These are phyloP conservation scores for Cytospora piceae DNA, from an alignment of 2,329 filamentous ascomycete species.

Conservation along the genomic window DNA sequence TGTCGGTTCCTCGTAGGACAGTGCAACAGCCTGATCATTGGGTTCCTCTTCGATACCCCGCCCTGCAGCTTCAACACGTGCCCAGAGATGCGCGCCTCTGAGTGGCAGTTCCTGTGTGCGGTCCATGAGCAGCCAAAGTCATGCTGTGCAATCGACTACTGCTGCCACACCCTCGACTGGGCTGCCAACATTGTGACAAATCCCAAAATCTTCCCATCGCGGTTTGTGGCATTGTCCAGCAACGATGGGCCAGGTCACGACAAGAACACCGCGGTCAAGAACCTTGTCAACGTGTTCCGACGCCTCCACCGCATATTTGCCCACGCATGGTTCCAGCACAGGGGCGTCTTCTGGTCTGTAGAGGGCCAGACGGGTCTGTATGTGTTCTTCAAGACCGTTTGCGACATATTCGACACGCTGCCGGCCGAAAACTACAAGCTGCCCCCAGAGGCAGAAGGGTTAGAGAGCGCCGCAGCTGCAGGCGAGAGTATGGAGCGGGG, in stretches of 20 bases:
- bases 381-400: constrained; percentile 95
- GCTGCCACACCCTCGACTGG: constrained; percentile 98
- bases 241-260: constrained; percentile 65
- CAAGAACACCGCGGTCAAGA: constrained; percentile 70
- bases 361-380: constrained; percentile 92
- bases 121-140: constrained; percentile 96
- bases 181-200: constrained; percentile 93
- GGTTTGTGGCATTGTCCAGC: constrained; percentile 64
- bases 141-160: constrained; percentile 98
- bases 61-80: constrained; percentile 89
- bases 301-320: constrained; percentile 96
- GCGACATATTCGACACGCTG: constrained; percentile 86
- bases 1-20: constrained; percentile 95
- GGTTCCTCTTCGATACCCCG: constrained; percentile 88
- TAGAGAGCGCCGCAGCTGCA: constrained; percentile 51
- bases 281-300: constrained; percentile 92
- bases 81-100: constrained; percentile 96
- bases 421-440: constrained; percentile 96
- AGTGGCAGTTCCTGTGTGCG: constrained; percentile 99
- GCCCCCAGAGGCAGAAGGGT: constrained; percentile 86
- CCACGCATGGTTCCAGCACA: constrained; percentile 98
- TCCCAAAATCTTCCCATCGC: constrained; percentile 91
- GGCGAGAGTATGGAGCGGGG: constrained; percentile 28
- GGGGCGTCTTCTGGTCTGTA: constrained; percentile 92
- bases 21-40: constrained; percentile 89